Evolutionary conservation across 371 early-diverging fungal genomes (phyloP).

Genomic region (Mucor irregularis): DNA sequence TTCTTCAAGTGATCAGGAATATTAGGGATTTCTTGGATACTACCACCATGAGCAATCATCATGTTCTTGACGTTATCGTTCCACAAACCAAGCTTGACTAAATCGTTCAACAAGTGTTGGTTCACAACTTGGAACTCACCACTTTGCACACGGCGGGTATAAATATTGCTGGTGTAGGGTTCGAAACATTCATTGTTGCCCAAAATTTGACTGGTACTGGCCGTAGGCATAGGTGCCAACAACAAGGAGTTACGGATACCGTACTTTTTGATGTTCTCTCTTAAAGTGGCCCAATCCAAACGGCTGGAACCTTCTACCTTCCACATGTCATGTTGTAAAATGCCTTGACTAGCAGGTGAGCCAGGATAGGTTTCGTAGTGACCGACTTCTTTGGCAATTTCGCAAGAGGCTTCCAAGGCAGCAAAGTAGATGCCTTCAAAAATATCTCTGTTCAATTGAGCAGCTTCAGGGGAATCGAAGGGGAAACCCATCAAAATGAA

Average conservation of each 20-base stretch:
- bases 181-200: slow-evolving; percentile 99
- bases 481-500: slow-evolving; percentile 96
- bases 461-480: slow-evolving; percentile 95
- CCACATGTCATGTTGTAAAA: slow-evolving; percentile 98
- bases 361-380: slow-evolving; percentile 92
- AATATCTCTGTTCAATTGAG: slow-evolving; percentile 86
- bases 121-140: slow-evolving; percentile 99
- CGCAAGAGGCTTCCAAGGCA: slow-evolving; percentile 95
- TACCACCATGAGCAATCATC: slow-evolving; percentile 96
- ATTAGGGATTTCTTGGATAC: slow-evolving; percentile 74
- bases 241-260: slow-evolving; percentile 99
- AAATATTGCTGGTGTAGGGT: slow-evolving; percentile 98
- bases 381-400: slow-evolving; percentile 87
- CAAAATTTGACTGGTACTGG: slow-evolving; percentile 98
- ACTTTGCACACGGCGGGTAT: slow-evolving; percentile 96
- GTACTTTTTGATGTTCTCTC: slow-evolving; percentile 80
- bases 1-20: slow-evolving; percentile 95
- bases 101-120: slow-evolving; percentile 93
- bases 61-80: slow-evolving; percentile 95
- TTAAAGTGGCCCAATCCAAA: slow-evolving; percentile 93
- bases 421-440: slow-evolving; percentile 99
- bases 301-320: slow-evolving; percentile 74
- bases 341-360: slow-evolving; percentile 91
- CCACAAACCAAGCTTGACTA: slow-evolving; percentile 95
- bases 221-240: slow-evolving; percentile 99